Conservation (phyloP, 1,284 basidiomycete species). For the Microbotryum saponariae region DNA sequence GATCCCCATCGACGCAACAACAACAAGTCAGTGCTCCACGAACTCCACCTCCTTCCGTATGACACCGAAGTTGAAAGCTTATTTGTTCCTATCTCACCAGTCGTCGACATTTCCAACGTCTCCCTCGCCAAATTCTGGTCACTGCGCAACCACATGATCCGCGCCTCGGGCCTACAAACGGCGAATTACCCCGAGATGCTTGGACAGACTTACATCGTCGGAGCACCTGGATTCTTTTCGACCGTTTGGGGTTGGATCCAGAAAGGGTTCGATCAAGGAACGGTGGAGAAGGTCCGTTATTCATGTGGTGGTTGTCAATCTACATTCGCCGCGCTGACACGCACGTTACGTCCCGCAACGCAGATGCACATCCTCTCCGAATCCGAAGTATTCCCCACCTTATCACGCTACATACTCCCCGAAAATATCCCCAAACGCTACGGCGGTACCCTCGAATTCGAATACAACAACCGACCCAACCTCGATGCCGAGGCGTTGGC, state of each 20-base stretch:
- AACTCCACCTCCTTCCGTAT: background rate
- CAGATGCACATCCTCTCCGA: background rate
- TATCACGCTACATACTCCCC: constrained; percentile 46
- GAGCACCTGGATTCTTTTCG: constrained; percentile 58
- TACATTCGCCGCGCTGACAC: too few species aligned
- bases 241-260: constrained; percentile 63
- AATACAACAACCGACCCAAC: constrained; percentile 20
- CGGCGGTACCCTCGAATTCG: constrained; percentile 43
- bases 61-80: too few species aligned
- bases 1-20: constrained; percentile 52
- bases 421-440: constrained; percentile 57
- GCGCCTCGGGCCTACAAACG: constrained; percentile 62
- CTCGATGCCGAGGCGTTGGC: constrained; percentile 18
- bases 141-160: constrained; percentile 57
- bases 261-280: constrained; percentile 41
- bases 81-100: background rate
- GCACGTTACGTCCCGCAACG: too few species aligned
- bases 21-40: constrained; percentile 44
- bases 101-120: constrained; percentile 60
- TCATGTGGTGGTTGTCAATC: too few species aligned
- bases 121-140: constrained; percentile 54
- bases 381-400: constrained; percentile 23
- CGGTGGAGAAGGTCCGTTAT: constrained; percentile 14
- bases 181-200: constrained; percentile 64
- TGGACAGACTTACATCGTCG: constrained; percentile 51